These are phyloP conservation scores for Monilinia fructigena DNA, from an alignment of 2,329 filamentous ascomycete species.

Conservation along the genomic window DNA sequence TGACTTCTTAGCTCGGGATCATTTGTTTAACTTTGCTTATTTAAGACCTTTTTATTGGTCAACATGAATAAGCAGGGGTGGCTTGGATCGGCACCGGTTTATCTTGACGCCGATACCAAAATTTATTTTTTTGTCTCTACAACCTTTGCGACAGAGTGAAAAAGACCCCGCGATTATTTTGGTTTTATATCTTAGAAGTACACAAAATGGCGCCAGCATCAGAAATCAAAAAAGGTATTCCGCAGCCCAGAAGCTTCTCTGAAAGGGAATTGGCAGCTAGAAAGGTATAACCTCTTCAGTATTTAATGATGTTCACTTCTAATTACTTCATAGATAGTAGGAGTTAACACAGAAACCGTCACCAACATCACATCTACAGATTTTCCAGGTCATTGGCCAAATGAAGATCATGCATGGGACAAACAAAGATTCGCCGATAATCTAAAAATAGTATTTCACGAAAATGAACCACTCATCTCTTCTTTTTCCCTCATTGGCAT, in stretches of 20 bases:
- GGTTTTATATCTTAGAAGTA: conserved; percentile 31
- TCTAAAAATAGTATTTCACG: conserved; percentile 78
- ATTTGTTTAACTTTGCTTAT: conserved; percentile 22
- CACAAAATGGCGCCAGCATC: conserved; percentile 32
- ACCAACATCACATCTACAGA: conserved; percentile 86
- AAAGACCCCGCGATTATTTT: conserved; percentile 9
- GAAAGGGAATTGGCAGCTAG: conserved; percentile 59
- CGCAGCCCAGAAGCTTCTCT: conserved; percentile 2
- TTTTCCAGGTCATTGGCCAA: conserved; percentile 86
- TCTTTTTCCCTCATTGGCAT: conserved; percentile 90
- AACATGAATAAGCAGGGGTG: background rate
- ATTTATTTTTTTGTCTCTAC: conserved; percentile 22
- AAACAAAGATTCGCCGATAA: conserved; percentile 68
- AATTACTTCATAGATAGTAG: conserved; percentile 63
- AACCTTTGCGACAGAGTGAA: conserved; percentile 20
- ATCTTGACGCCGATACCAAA: conserved; percentile 22
- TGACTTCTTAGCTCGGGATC: conserved; percentile 26
- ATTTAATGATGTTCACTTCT: conserved; percentile 7
- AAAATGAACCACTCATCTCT: conserved; percentile 72
- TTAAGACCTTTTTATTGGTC: conserved; percentile 11
- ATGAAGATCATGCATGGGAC: conserved; percentile 81
- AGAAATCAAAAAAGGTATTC: background rate
- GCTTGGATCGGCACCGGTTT: conserved; percentile 20
- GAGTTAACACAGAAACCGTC: conserved; percentile 86
- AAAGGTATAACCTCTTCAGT: conserved; percentile 48